A percentile compares a stretch with the other conserved stretches of the same genome.
Evolutionary conservation across 2,329 filamentous ascomycete species (phyloP).

Genomic region (Penicillium sp.): DNA sequence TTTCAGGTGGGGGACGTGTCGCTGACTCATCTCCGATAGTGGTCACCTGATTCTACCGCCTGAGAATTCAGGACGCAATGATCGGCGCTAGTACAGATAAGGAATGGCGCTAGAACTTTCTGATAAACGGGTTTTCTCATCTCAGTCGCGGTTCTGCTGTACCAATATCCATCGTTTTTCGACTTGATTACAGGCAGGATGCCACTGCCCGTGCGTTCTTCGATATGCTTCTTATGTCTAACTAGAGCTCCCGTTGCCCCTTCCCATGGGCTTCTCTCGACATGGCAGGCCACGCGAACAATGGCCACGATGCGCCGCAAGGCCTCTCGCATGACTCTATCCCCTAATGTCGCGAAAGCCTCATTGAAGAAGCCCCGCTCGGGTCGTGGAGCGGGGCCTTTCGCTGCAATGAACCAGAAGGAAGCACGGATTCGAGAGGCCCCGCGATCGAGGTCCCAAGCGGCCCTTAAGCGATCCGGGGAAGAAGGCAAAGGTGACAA

Average conservation of each 20-base stretch:
- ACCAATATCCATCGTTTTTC: constrained; percentile 1
- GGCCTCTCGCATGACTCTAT: constrained; percentile 38
- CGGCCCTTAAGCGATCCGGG: constrained; percentile 43
- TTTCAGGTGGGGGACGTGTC: constrained; percentile 3
- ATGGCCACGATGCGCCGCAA: constrained; percentile 34
- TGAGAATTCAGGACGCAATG: constrained; percentile 7
- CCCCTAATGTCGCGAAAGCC: constrained; percentile 29
- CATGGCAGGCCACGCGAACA: constrained; percentile 31
- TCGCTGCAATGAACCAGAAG: constrained; percentile 57
- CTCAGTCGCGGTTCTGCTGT: not conserved
- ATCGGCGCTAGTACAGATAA: constrained; percentile 15
- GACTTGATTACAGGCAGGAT: constrained; percentile 26
- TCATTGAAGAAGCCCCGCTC: constrained; percentile 36
- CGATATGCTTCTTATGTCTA: constrained; percentile 35
- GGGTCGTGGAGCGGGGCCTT: constrained; percentile 50
- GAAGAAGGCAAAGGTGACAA: constrained; percentile 37
- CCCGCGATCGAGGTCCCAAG: constrained; percentile 34
- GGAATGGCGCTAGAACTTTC: constrained; percentile 8
- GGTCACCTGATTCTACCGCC: constrained; percentile 11
- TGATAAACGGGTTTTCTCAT: constrained; percentile 11
- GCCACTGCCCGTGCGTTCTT: constrained; percentile 26
- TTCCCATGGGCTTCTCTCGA: constrained; percentile 14
- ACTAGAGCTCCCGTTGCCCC: constrained; percentile 20
- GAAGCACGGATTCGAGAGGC: constrained; percentile 44
- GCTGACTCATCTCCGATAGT: constrained; percentile 14